Percentiles rank a stretch among this genome's conserved stretches.
Conservation (phyloP, 345 rosid species). For the Brassica napus region Da-Ae NC_063445.1:1661501-1662000, state of each 20-base stretch:
- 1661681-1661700: background rate
- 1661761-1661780: background rate
- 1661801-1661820: background rate
- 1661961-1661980: background rate
- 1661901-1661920: background rate
- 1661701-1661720: background rate
- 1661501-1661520: background rate
- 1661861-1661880: background rate
- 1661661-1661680: background rate
- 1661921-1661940: background rate
- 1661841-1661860: background rate
- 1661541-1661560: background rate
- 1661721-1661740: background rate
- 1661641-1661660: background rate
- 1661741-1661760: background rate
- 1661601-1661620: background rate
- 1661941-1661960: background rate
- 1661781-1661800: background rate
- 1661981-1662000: background rate
- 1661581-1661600: background rate
- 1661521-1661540: constrained; percentile 4
- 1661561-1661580: background rate
- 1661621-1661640: background rate
- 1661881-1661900: background rate
- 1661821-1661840: background rate